Percentiles rank a stretch among this genome's conserved stretches.
Evolutionary conservation across 768 basidiomycete species (phyloP).

Genomic region (Suillus brevipes): DNA sequence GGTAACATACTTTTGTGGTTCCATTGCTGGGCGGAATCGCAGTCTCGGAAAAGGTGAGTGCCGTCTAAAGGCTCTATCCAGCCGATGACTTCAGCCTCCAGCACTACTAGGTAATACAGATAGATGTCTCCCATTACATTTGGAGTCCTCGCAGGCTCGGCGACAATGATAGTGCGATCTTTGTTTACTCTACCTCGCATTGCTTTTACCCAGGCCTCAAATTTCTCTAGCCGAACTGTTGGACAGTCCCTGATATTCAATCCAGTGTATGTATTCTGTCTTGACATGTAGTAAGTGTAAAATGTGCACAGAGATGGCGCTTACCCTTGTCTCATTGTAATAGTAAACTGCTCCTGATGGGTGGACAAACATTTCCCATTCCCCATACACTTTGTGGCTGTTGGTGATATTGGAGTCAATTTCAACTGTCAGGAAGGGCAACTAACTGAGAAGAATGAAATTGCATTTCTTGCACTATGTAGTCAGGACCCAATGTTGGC

Average conservation of each 20-base stretch:
- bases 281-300: not conserved
- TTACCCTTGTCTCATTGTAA: conserved; percentile 3
- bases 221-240: not conserved
- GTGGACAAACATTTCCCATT: not conserved
- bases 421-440: not conserved
- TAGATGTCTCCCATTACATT: not conserved
- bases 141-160: not conserved
- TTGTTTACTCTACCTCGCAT: not conserved
- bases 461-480: not conserved
- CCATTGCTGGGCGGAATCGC: too few species aligned
- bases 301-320: not conserved
- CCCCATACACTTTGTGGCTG: not conserved
- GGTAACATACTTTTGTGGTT: too few species aligned
- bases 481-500: not conserved
- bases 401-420: too few species aligned
- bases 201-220: not conserved
- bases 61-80: too few species aligned
- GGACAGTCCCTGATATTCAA: not conserved
- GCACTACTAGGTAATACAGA: too few species aligned
- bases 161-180: not conserved
- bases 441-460: not conserved
- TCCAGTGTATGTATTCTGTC: not conserved
- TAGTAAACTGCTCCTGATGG: not conserved
- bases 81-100: too few species aligned
- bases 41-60: too few species aligned